Percentiles rank a stretch among this genome's conserved stretches.
Conservation (phyloP, 1,139 yeast species). For the Zygoascus sp. region DNA sequence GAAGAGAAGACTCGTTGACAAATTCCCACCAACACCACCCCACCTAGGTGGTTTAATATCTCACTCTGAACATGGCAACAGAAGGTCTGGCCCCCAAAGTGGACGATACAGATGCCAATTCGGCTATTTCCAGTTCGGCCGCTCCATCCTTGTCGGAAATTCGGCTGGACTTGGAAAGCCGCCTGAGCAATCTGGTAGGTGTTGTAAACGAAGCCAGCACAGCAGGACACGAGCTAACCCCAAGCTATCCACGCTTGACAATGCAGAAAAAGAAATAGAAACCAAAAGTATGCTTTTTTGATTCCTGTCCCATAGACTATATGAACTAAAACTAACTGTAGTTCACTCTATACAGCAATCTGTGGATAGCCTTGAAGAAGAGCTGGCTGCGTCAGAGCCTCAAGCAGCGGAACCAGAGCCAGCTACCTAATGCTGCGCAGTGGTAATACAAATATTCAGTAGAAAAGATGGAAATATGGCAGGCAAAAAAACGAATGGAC, state of each 20-base stretch:
- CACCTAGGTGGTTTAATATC: no score
- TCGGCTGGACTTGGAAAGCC: conserved; percentile 1
- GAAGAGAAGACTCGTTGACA: no score
- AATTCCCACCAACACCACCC: no score
- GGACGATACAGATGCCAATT: background rate
- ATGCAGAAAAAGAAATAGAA: conserved; percentile 7
- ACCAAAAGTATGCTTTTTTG: conserved; percentile 6
- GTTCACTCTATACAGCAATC: conserved; percentile 2
- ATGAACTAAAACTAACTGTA: background rate
- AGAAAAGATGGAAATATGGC: no score
- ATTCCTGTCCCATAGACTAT: background rate
- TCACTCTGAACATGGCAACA: background rate
- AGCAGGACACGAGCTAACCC: background rate
- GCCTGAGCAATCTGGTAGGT: conserved; percentile 4
- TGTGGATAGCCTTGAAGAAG: conserved; percentile 5
- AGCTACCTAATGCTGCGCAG: background rate
- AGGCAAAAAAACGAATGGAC: no score
- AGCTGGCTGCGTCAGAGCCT: background rate
- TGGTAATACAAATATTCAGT: no score
- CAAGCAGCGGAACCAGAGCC: background rate
- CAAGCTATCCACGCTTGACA: conserved; percentile 5
- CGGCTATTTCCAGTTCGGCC: background rate
- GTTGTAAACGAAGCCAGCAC: background rate
- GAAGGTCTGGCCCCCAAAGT: background rate
- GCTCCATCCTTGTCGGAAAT: conserved; percentile 5